Base-by-base conservation (phyloP, 352 stramenopile genomes). In the Phytophthora pini region DNA sequence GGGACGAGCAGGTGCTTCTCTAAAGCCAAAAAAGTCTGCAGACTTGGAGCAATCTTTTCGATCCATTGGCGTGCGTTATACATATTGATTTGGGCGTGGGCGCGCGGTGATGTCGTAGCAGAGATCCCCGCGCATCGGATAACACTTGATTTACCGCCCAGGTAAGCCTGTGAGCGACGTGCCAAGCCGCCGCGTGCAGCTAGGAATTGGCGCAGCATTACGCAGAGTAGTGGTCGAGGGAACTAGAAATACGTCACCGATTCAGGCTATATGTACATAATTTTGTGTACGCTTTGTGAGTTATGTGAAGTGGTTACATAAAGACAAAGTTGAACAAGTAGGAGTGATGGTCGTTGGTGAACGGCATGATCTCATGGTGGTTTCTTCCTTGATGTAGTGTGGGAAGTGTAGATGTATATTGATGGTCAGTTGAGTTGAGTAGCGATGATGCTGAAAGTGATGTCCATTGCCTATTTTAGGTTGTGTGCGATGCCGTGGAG, bases 1-100 rank as follows among this genome's bases (percentile, higher is more conserved):
- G 74, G 74, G 20, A 86, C 55, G 15, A 79, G 38, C 13, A 74
- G 50, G 24, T 86, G 57, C 36, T 76, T 70, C 27, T 88, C 38
- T 22, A 76, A 26, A 5, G 44, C 46, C 38, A 70, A 24, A 39
- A 74, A 88, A 20, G 56, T 67, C 34, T 74, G 36, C 7, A 88
- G 62, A 46, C 55, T 61, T 12, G 61, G 65, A 12, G 38, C 56
- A 22, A 72, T 50, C 47, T 41, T 69, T 41, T 70, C 36, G 31
- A 65, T 40, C 68, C 68, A 76, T n/a, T 41, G 39, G 26, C 36
- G 39, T 51, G 61, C 67, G 4, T 34, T 59, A 24, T 52, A 52
- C 40, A 74, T 13, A 26, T 74, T 43, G 17, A 74, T 50, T 40
- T 34, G 55, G 9, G 13, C 13, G 2, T n/a, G 31, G 26, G n/a